Conservation (phyloP, 2,329 filamentous ascomycete genomes). For the Stemphylium beticola region DNA sequence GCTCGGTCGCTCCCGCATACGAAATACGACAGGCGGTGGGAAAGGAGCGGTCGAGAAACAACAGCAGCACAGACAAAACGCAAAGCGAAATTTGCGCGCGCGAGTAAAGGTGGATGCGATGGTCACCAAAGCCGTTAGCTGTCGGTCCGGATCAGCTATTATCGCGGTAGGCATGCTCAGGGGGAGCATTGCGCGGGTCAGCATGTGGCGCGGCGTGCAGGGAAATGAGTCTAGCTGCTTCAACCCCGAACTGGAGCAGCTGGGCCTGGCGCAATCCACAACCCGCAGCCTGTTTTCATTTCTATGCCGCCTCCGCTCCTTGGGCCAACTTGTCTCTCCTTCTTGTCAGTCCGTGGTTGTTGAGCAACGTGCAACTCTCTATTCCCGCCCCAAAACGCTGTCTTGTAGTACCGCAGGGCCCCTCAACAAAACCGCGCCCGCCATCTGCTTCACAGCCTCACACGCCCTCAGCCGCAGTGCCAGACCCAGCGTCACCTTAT, state of each 20-base stretch:
- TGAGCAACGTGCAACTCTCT: background rate
- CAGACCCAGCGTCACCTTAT: background rate
- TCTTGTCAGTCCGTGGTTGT: slow-evolving; percentile 17
- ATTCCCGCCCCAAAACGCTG: background rate
- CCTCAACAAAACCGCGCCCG: background rate
- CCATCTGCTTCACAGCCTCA: slow-evolving; percentile 1
- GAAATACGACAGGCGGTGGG: background rate
- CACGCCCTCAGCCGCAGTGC: background rate
- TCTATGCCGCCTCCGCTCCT: slow-evolving; percentile 15
- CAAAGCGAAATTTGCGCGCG: slow-evolving; percentile 1
- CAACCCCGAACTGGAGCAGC: slow-evolving; percentile 7
- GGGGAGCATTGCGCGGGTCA: slow-evolving; percentile 14
- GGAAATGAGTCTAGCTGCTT: slow-evolving; percentile 10
- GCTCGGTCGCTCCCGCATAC: background rate
- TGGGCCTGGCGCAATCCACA: slow-evolving; percentile 5
- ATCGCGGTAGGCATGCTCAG: slow-evolving; percentile 11
- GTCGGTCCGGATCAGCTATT: background rate
- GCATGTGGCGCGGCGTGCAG: slow-evolving; percentile 10
- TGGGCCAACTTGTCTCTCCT: slow-evolving; percentile 10
- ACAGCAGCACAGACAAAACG: background rate
- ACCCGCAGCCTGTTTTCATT: slow-evolving; percentile 13
- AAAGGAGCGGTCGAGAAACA: background rate
- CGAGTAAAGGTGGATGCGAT: background rate
- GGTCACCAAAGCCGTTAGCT: slow-evolving; percentile 2
- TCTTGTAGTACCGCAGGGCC: background rate